phyloP scores from a whole-genome alignment of 1,139 yeast species.

The Pichia sp. region DNA sequence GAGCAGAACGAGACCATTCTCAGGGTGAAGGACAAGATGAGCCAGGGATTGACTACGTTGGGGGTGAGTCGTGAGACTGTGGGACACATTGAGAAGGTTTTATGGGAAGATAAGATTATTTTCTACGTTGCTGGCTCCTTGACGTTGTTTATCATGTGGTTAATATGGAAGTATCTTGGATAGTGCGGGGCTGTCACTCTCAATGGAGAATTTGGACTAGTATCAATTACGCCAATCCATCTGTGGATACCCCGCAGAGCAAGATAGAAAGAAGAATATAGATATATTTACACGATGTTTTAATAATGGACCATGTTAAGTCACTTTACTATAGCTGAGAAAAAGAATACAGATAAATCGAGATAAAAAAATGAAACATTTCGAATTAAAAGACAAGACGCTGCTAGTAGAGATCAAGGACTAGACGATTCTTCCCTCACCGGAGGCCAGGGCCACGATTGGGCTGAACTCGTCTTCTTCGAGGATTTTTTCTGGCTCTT shows the following conservation, averaged over 20 bases:
- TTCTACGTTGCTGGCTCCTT: slow-evolving; percentile 72
- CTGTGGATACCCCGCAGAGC: too few species aligned
- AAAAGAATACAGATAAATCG: neutral
- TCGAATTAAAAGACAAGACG: neutral
- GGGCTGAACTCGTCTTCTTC: slow-evolving; percentile 8
- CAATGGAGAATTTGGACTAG: too few species aligned
- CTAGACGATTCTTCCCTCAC: slow-evolving; percentile 10
- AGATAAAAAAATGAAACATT: neutral
- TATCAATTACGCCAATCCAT: too few species aligned
- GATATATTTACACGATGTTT: too few species aligned
- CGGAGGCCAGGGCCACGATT: slow-evolving; percentile 9
- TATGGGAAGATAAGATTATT: slow-evolving; percentile 84
- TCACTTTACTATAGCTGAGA: neutral
- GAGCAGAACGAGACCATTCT: slow-evolving; percentile 75
- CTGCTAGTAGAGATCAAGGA: neutral
- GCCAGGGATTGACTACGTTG: slow-evolving; percentile 67
- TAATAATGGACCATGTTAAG: too few species aligned
- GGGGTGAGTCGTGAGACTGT: slow-evolving; percentile 89
- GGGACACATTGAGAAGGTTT: slow-evolving; percentile 71
- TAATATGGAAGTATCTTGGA: slow-evolving; percentile 62
- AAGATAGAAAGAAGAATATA: too few species aligned
- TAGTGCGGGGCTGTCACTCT: slow-evolving; percentile 23
- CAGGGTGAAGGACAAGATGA: slow-evolving; percentile 59
- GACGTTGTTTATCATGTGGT: slow-evolving; percentile 65
- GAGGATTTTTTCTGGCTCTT: slow-evolving; percentile 29